These are phyloP conservation scores for Trichocladium uniseriatum DNA, from an alignment of 495 filamentous ascomycete genomes.

Conservation along the genomic window DNA sequence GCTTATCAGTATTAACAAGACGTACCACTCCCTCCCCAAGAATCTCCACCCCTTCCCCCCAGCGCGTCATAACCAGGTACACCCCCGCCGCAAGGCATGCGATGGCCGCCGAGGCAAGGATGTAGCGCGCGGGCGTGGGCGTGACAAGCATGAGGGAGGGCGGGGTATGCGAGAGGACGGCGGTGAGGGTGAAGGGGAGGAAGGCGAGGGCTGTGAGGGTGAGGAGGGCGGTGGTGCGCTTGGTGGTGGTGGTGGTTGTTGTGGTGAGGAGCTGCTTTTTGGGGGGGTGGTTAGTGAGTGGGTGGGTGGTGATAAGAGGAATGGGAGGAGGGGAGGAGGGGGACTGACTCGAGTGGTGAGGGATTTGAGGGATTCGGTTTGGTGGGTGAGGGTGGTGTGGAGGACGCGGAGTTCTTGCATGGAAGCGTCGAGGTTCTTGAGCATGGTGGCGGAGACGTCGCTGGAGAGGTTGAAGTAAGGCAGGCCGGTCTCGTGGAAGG, in stretches of 20 bases:
- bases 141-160: not conserved
- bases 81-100: not conserved
- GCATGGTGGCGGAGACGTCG: not conserved
- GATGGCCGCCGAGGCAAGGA: no score
- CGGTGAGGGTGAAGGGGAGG: not conserved
- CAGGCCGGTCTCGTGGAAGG: conserved; percentile 10
- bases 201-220: not conserved
- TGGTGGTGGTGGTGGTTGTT: not conserved
- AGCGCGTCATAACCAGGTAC: not conserved
- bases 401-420: conserved; percentile 6
- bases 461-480: conserved; percentile 10
- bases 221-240: not conserved
- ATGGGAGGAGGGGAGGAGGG: not conserved
- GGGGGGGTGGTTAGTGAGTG: not conserved
- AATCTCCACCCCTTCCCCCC: no score
- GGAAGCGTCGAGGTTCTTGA: conserved; percentile 9
- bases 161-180: not conserved
- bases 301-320: not conserved
- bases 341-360: conserved; percentile 3
- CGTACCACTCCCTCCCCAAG: no score
- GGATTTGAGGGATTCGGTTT: conserved; percentile 1
- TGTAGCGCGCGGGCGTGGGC: not conserved
- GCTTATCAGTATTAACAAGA: no score
- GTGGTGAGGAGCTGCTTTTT: not conserved
- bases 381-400: not conserved